Evolutionary conservation across 2,329 filamentous ascomycete genomes (phyloP), one percentile per base, ranked within the genome.

Genomic region (Penicillium palitans): DNA sequence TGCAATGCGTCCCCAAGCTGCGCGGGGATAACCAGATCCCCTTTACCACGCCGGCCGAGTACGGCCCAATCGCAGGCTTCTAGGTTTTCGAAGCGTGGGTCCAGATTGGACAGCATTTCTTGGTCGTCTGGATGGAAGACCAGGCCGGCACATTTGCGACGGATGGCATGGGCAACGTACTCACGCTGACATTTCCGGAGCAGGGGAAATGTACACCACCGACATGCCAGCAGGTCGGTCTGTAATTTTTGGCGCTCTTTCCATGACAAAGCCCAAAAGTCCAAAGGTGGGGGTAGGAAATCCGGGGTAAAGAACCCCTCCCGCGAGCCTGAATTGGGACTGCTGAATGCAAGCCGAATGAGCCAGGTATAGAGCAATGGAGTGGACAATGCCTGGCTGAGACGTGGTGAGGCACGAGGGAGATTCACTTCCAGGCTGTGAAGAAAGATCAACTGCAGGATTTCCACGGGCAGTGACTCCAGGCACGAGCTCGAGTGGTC

Each of bases 381-480:
- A 13, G 72, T 71, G 15, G 78, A 78, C 5, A 81, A 70, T 13
- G 70, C 70, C 21, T 66, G 55, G 24, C 76, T 73, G 37, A 84
- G 69, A 33, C 70, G 60, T 6, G 68, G 68, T 0, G 82, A 84
- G 7, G 76, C 72, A 42, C 72, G 72, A 0, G 79, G 74, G 12
- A 82, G 71, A 49, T 80, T 78, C 61, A 82, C 64, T 63, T 82
- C 80, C n/a, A 79, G 70, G 24, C 76, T 75, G 31, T 75, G 65
- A n/a, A 81, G 73, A 65, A 84, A 84, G 52, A 84, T 83, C 45
- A 74, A 72, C 60, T 84, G 77, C 6, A 83, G 65, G 25, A 83
- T 70, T 66, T 83, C 81, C 15, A 73, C 64, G 0, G 81, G 81
- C 2, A 83, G 72, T 15, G 59, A 55, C 63, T 83, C 80, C 24